Conservation (phyloP, 176 grass and related monocot species). For the Secale cereale region DNA sequence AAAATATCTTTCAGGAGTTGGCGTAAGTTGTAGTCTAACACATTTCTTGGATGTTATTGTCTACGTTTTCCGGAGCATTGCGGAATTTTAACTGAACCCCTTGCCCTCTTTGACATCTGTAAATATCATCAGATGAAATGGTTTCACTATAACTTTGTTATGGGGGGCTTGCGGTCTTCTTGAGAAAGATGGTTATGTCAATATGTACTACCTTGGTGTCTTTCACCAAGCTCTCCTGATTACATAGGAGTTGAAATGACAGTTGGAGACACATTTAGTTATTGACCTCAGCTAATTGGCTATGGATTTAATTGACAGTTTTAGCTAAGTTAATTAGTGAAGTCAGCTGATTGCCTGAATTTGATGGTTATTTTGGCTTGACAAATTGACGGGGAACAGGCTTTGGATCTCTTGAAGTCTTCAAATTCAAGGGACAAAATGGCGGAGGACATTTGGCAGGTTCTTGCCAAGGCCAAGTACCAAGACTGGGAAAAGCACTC, state of each 20-base stretch:
- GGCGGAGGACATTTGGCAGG: conserved; percentile 67
- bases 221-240: neutral
- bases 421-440: conserved; percentile 29
- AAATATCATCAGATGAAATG: neutral
- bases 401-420: conserved; percentile 59
- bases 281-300: neutral
- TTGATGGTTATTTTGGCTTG: neutral
- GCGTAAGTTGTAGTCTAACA: neutral
- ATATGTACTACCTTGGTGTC: neutral
- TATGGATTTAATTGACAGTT: too few species aligned
- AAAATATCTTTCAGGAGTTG: neutral
- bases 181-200: neutral
- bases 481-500: conserved; percentile 70
- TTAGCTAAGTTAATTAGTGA: neutral
- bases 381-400: conserved; percentile 38
- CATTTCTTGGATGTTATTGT: neutral
- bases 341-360: neutral
- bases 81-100: neutral
- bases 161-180: neutral
- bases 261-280: neutral
- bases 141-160: neutral
- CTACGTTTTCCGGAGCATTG: too few species aligned
- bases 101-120: neutral
- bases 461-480: conserved; percentile 80
- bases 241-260: neutral